Evolutionary conservation across 805 yeast genomes (phyloP), one percentile per base, ranked within the genome.

Genomic region (Candida sphagnicola): DNA sequence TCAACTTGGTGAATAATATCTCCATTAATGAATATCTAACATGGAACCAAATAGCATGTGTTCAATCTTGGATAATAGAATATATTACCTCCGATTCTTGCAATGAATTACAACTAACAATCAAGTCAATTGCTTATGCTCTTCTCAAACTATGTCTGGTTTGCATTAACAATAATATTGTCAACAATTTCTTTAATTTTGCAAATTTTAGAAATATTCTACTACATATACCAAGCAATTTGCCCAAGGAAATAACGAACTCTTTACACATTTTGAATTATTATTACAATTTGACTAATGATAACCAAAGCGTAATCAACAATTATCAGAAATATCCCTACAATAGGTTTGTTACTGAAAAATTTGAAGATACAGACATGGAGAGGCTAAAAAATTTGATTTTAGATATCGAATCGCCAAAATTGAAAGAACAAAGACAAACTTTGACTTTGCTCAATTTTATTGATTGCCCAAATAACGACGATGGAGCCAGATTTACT

Each of bases 1-100:
- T 65, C 15, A 67, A 56, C 34, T 42, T 58, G 25, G 50, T 63
- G 8, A 52, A 59, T 37, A 62, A 62, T 32, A 38, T 63, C 15
- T 31, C 53, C 8, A 34, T 62, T 23, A 53, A 59, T 34, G 49
- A 53, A 17, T 42, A 54, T 14, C 42, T 50, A 2, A 44, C 50
- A 18, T 61, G 65, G 57, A 41, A 50, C 11, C 57, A 47, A 34
- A 45, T 65, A 2, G 48, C 56, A 16, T 42, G 62, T 28, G 40
- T 58, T 4, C 38, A 56, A 15, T 42, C 37, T 12, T 67, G 61
- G 60, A 44, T 53, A 10, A 47, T 49, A 23, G 64, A 44, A n/a
- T 49, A 33, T 39, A 38, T 50, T 29, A 45, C 38, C 29, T 26
- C 40, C 8, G 34, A 34, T 45, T 4, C 38, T 37, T 21, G 35